Conservation (phyloP, 768 basidiomycete genomes). For the Daedaleopsis nitida region DNA sequence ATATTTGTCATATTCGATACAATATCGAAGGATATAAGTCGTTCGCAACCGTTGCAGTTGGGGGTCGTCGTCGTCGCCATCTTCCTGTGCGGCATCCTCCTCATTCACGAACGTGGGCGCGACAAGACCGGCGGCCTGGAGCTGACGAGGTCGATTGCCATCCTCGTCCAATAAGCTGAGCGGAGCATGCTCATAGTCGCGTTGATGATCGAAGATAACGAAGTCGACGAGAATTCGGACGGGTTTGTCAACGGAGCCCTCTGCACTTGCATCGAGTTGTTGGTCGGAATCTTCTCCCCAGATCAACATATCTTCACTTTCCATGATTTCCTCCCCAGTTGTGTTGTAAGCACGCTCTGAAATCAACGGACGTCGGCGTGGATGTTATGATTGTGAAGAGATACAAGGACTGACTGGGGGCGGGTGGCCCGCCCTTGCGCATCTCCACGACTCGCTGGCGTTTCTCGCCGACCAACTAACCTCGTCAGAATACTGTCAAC, state of each 20-base stretch:
- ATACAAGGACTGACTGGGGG: not conserved
- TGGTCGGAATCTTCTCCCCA: slow-evolving; percentile 31
- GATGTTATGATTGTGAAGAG: not conserved
- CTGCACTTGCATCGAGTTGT: slow-evolving; percentile 11
- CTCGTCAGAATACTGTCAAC: no score
- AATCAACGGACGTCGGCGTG: not conserved
- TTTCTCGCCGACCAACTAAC: not conserved
- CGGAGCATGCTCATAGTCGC: slow-evolving; percentile 47
- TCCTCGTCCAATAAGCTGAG: slow-evolving; percentile 47
- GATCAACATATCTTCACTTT: slow-evolving; percentile 23
- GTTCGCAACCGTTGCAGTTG: slow-evolving; percentile 44
- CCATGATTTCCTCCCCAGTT: slow-evolving; percentile 11
- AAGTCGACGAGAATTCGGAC: slow-evolving; percentile 61
- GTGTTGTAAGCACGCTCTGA: not conserved
- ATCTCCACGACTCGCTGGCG: not conserved
- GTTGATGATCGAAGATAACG: slow-evolving; percentile 57
- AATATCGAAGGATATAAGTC: slow-evolving; percentile 47
- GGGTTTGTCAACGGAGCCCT: slow-evolving; percentile 42
- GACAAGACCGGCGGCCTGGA: slow-evolving; percentile 61
- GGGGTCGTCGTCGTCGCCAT: slow-evolving; percentile 37
- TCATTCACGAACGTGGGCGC: slow-evolving; percentile 49
- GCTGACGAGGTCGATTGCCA: slow-evolving; percentile 37
- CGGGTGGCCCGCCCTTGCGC: not conserved
- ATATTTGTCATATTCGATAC: slow-evolving; percentile 50
- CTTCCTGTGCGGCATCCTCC: slow-evolving; percentile 67